Evolutionary conservation across 2,329 filamentous ascomycete species (phyloP).

Genomic region (Boeremia exigua): DNA sequence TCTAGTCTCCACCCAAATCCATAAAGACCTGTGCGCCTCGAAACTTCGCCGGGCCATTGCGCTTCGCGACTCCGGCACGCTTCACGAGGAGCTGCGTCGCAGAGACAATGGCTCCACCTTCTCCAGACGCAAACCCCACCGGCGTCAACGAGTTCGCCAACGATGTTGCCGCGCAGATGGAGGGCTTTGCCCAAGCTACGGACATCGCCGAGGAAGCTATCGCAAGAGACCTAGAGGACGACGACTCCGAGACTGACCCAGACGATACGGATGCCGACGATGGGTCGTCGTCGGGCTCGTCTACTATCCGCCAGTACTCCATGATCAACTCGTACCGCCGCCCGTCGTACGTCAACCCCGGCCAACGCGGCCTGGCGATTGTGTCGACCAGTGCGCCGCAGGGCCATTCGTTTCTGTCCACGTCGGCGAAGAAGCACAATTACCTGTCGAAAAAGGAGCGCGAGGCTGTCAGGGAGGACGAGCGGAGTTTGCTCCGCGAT

Average conservation of each 20-base stretch:
- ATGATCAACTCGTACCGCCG: conserved; percentile 74
- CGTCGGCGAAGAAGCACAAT: conserved; percentile 44
- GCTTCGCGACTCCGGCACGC: background rate
- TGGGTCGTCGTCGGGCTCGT: conserved; percentile 52
- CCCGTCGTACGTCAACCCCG: conserved; percentile 77
- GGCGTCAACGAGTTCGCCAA: conserved; percentile 24
- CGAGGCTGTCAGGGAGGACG: conserved; percentile 61
- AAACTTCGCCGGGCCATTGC: background rate
- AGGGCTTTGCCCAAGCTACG: conserved; percentile 35
- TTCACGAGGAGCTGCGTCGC: background rate
- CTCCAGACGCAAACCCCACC: background rate
- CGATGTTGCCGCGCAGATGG: conserved; percentile 40
- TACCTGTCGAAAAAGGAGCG: conserved; percentile 60
- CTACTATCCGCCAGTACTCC: conserved; percentile 56
- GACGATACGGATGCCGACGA: conserved; percentile 55
- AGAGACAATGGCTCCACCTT: conserved; percentile 6
- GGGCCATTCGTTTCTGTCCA: conserved; percentile 24
- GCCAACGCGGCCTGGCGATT: conserved; percentile 72
- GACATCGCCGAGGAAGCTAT: conserved; percentile 49
- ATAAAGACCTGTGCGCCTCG: conserved; percentile 7
- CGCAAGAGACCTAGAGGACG: conserved; percentile 46
- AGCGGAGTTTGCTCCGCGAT: conserved; percentile 64
- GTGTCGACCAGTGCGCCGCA: conserved; percentile 62
- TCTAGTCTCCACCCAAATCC: conserved; percentile 14
- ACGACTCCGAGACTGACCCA: conserved; percentile 61